Evolutionary conservation across 768 basidiomycete genomes (phyloP), one percentile per base, ranked within the genome.

Genomic region (Boletus fagicola): DNA sequence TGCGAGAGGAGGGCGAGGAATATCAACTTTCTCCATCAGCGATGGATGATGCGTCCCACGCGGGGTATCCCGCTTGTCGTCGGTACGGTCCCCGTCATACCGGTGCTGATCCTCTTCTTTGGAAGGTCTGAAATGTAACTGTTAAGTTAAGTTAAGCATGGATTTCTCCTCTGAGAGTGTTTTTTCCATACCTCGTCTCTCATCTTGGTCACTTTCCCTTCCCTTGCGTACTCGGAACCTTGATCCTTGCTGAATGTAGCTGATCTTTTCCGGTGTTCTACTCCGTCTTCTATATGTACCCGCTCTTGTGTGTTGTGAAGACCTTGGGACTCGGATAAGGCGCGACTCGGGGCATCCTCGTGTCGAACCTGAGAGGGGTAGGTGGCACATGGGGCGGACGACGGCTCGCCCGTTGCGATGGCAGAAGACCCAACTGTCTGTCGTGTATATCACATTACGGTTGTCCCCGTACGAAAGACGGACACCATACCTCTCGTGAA

Each of bases 401-500:
- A 48, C 13, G 54, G 49, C 35, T 28, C 30, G 30, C 46, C 39
- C 6, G 24, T 35, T 12, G 40, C 22, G 6, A 48, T 18, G 26
- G n/a, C 44, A 48, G 45, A 45, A 35, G 64, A 56, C 36, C 18
- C 13, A 13, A 11, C 12, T 13, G 40, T 55, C 63, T 58, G 43
- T n/a, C 46, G 43, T 49, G 7, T 9, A 42, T 15, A 9, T 38
- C n/a, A 8, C 2, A 40, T 56, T 16, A 45, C 16, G 10, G 12
- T 13, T 16, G 9, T 0, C 11, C 11, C 15, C 7, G 16, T 50
- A 31, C 22, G 30, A 33, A 33, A 38, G 22, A 31, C 1, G 31
- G 6, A 51, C 8, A 1, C 26, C 54, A n/a, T 53, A 64, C 63
- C 60, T 62, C 60, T 15, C 43, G 60, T 18, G 49, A 51, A 33